A percentile compares a stretch with the other conserved stretches of the same genome.
Evolutionary conservation across 1,284 basidiomycete species (phyloP).

Genomic region (Lignosus rhinocerotis): DNA sequence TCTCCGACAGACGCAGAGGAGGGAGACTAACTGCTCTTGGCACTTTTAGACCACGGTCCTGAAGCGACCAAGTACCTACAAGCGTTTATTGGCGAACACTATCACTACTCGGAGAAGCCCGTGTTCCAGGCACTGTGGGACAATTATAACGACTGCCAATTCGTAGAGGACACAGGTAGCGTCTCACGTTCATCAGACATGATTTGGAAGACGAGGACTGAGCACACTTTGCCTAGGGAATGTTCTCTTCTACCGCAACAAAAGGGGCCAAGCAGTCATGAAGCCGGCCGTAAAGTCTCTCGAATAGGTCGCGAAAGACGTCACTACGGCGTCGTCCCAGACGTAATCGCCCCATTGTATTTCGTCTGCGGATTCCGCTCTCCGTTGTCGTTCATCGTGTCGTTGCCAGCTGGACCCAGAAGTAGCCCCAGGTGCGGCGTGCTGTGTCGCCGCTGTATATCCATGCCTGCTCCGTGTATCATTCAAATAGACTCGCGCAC

Average conservation of each 20-base stretch:
- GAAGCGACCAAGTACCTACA: conserved; percentile 54
- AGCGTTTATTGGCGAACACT: conserved; percentile 54
- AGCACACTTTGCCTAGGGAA: conserved; percentile 17
- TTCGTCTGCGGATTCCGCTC: neutral
- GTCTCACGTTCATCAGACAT: neutral
- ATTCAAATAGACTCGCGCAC: neutral
- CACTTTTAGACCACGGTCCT: conserved; percentile 41
- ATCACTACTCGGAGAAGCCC: conserved; percentile 47
- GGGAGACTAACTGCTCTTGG: conserved; percentile 1
- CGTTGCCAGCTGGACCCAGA: neutral
- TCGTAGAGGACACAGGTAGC: conserved; percentile 63
- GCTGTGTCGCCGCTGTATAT: neutral
- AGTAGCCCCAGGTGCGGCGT: neutral
- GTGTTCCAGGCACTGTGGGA: conserved; percentile 57
- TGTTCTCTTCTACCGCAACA: conserved; percentile 30
- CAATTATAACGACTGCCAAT: conserved; percentile 62
- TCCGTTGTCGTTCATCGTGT: neutral
- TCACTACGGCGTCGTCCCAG: neutral
- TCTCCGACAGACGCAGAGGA: neutral
- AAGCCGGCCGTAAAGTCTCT: conserved; percentile 21
- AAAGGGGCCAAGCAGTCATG: conserved; percentile 22
- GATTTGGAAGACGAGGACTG: neutral
- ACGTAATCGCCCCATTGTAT: neutral
- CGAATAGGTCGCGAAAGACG: neutral
- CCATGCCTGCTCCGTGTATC: neutral